These are phyloP conservation scores for Senna tora DNA, from an alignment of 306 rosid genomes.

Conservation along the genomic window DNA sequence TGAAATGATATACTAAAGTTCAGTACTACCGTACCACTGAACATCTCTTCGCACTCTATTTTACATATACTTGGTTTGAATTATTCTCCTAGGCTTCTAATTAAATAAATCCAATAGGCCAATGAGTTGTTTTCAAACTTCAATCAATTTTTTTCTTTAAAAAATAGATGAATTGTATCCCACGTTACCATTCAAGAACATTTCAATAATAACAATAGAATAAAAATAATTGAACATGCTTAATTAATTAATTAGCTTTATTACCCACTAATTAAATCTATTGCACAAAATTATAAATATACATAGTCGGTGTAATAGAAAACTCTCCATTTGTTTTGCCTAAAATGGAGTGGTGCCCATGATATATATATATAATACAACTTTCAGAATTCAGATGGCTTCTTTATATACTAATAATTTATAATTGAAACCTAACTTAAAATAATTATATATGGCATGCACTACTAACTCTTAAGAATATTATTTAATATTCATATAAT, in stretches of 20 bases:
- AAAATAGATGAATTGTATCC: conserved; percentile 30
- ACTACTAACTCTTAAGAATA: conserved; percentile 25
- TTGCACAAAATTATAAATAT: conserved; percentile 20
- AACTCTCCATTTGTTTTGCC: conserved; percentile 35
- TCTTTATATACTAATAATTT: conserved; percentile 24
- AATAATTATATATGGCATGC: conserved; percentile 13
- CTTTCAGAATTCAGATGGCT: conserved; percentile 28
- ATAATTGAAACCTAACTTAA: conserved; percentile 36
- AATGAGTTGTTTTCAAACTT: conserved; percentile 36
- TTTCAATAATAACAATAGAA: neutral
- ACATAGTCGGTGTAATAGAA: conserved; percentile 36
- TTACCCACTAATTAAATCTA: conserved; percentile 25
- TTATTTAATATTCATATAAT: conserved; percentile 19
- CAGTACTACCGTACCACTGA: no score
- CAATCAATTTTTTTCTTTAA: conserved; percentile 28
- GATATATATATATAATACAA: neutral
- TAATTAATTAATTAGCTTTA: conserved; percentile 33
- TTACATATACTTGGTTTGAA: conserved; percentile 50
- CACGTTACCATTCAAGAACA: conserved; percentile 33
- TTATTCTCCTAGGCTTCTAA: conserved; percentile 42
- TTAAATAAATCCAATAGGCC: neutral
- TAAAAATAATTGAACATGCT: conserved; percentile 7
- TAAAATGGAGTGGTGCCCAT: conserved; percentile 34
- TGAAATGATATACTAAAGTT: no score
- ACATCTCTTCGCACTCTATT: no score